Conservation (phyloP, 1,139 yeast species). For the Petasospora fabianii region DNA sequence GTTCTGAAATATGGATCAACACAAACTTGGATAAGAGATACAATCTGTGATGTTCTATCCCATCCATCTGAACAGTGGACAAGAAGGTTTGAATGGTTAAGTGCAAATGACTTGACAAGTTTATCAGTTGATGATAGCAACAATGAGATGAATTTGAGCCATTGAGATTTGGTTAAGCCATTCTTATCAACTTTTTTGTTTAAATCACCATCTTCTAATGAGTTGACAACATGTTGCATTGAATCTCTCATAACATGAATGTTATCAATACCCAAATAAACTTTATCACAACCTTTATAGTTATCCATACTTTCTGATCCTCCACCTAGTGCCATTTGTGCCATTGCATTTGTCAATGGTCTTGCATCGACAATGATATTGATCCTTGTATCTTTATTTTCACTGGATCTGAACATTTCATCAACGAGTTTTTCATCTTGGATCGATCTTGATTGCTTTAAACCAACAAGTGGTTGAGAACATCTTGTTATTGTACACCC, state of each 20-base stretch:
- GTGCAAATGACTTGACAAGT: slow-evolving; percentile 73
- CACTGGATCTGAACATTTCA: slow-evolving; percentile 55
- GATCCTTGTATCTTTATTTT: slow-evolving; percentile 34
- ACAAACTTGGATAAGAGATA: slow-evolving; percentile 80
- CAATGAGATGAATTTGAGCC: slow-evolving; percentile 73
- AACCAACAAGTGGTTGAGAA: slow-evolving; percentile 89
- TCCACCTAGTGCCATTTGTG: slow-evolving; percentile 95
- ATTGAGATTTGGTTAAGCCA: slow-evolving; percentile 59
- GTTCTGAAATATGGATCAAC: slow-evolving; percentile 91
- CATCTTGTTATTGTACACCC: slow-evolving; percentile 83
- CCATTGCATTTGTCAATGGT: slow-evolving; percentile 92
- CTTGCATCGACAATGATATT: slow-evolving; percentile 87
- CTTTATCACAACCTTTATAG: slow-evolving; percentile 58
- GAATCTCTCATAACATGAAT: slow-evolving; percentile 95
- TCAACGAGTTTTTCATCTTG: slow-evolving; percentile 84
- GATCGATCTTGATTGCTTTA: slow-evolving; percentile 80
- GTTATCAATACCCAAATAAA: slow-evolving; percentile 88
- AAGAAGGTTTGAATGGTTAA: slow-evolving; percentile 76
- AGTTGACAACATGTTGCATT: slow-evolving; percentile 55
- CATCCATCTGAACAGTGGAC: slow-evolving; percentile 98
- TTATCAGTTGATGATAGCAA: slow-evolving; percentile 76
- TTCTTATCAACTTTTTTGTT: slow-evolving; percentile 28
- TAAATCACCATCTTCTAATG: slow-evolving; percentile 45
- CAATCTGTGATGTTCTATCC: slow-evolving; percentile 93
- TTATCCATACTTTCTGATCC: slow-evolving; percentile 93